Evolutionary conservation across 83 land plant species (phyloP).

Genomic region (Diphasiastrum complanatum): DNA sequence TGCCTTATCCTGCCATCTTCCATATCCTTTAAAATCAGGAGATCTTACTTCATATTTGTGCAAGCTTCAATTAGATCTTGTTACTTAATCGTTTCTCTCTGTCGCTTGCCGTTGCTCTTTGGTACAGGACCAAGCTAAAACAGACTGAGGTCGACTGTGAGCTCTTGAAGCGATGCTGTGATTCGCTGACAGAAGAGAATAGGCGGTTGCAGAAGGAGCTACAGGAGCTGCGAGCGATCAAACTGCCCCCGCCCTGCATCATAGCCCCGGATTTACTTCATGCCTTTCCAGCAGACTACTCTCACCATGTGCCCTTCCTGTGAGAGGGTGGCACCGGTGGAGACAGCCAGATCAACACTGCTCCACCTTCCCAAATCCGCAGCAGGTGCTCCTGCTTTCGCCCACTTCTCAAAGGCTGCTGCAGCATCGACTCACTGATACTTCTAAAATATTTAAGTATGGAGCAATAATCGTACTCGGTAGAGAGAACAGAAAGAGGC

Average conservation of each 20-base stretch:
- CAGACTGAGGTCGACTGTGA: constrained; percentile 20
- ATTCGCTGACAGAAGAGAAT: constrained; percentile 16
- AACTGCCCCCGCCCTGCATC: constrained; percentile 3
- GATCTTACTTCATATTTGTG: not conserved
- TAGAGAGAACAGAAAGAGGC: no score
- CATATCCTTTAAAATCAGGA: not conserved
- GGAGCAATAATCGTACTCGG: no score
- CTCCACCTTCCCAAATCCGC: not conserved
- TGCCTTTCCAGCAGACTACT: constrained; percentile 7
- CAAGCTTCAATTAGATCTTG: not conserved
- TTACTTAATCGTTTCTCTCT: not conserved
- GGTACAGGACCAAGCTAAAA: constrained; percentile 16
- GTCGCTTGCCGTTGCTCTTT: not conserved
- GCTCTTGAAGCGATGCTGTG: constrained; percentile 21
- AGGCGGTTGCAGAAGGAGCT: constrained; percentile 17
- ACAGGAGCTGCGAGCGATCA: constrained; percentile 8
- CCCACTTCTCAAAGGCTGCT: not conserved
- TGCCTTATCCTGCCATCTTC: not conserved
- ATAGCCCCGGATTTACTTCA: constrained; percentile 5
- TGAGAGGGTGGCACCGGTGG: constrained; percentile 8
- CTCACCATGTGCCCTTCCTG: constrained; percentile 19
- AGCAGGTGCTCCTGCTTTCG: not conserved
- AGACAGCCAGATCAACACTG: not conserved
- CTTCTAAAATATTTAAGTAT: no score
- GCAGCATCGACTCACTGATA: no score